These are phyloP conservation scores for Kurtzmaniella quercitrusa DNA, from an alignment of 1,139 yeast species.

Conservation along the genomic window DNA sequence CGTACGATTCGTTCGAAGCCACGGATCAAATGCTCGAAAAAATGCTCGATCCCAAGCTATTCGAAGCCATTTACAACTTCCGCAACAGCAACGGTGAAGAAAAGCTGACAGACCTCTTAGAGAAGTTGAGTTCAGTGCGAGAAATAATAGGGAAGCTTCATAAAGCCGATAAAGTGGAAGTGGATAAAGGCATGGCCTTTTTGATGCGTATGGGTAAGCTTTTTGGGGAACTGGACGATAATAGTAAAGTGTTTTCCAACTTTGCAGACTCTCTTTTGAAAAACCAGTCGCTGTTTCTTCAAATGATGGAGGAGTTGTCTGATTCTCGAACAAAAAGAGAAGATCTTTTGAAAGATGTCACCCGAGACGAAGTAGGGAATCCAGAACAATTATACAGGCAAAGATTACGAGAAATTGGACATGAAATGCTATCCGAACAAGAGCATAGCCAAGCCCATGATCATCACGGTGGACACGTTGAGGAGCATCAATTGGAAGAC, in stretches of 20 bases:
- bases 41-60: constrained; percentile 27
- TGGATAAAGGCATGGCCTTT: constrained; percentile 26
- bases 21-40: constrained; percentile 11
- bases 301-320: constrained; percentile 72
- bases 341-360: constrained; percentile 22
- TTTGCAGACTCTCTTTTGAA: constrained; percentile 76
- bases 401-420: constrained; percentile 6
- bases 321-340: constrained; percentile 53
- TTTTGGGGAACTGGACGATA: constrained; percentile 13
- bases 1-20: constrained; percentile 5
- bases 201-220: constrained; percentile 24
- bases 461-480: not conserved
- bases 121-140: constrained; percentile 26
- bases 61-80: constrained; percentile 24
- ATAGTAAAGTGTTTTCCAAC: constrained; percentile 39
- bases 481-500: constrained; percentile 6
- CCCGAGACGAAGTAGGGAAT: not conserved
- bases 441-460: constrained; percentile 20
- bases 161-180: constrained; percentile 23
- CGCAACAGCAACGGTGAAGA: constrained; percentile 15
- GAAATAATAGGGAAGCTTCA: constrained; percentile 26
- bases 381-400: not conserved
- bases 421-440: not conserved
- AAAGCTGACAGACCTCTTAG: constrained; percentile 18
- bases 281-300: constrained; percentile 73